Conservation (phyloP, 176 grass and related monocot genomes). For the Zoysia pacifica region DNA sequence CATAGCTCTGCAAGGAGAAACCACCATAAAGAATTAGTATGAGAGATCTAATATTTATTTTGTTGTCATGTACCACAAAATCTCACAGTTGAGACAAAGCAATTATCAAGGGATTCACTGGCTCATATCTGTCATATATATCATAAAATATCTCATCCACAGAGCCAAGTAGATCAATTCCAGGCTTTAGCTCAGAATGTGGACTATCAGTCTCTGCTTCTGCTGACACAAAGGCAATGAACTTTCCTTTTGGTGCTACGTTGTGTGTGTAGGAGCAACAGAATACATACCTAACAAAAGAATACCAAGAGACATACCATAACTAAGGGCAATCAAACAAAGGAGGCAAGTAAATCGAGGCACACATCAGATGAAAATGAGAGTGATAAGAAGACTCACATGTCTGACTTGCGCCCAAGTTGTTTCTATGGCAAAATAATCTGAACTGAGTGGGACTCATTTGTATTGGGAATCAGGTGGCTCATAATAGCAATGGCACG, state of each 20-base stretch:
- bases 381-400: slow-evolving; percentile 55
- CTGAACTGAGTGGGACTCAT: slow-evolving; percentile 76
- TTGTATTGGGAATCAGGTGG: slow-evolving; percentile 71
- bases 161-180: slow-evolving; percentile 77
- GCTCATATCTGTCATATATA: slow-evolving; percentile 78
- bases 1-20: slow-evolving; percentile 68
- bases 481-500: slow-evolving; percentile 94
- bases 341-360: slow-evolving; percentile 25
- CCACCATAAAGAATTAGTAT: slow-evolving; percentile 54
- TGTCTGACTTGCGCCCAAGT: slow-evolving; percentile 90
- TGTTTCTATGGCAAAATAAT: slow-evolving; percentile 90
- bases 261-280: slow-evolving; percentile 95
- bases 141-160: slow-evolving; percentile 90
- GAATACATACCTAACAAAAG: slow-evolving; percentile 77
- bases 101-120: slow-evolving; percentile 85
- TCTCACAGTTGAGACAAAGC: slow-evolving; percentile 80
- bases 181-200: slow-evolving; percentile 66
- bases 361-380: not conserved
- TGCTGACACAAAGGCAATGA: slow-evolving; percentile 87
- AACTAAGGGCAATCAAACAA: slow-evolving; percentile 49
- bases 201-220: slow-evolving; percentile 77
- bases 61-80: slow-evolving; percentile 24
- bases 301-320: slow-evolving; percentile 42
- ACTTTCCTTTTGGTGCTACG: slow-evolving; percentile 77
- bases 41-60: slow-evolving; percentile 7